Evolutionary conservation across 225 moss, liverwort and hornwort species (phyloP).

Genomic region (Polytrichum formosum): DNA sequence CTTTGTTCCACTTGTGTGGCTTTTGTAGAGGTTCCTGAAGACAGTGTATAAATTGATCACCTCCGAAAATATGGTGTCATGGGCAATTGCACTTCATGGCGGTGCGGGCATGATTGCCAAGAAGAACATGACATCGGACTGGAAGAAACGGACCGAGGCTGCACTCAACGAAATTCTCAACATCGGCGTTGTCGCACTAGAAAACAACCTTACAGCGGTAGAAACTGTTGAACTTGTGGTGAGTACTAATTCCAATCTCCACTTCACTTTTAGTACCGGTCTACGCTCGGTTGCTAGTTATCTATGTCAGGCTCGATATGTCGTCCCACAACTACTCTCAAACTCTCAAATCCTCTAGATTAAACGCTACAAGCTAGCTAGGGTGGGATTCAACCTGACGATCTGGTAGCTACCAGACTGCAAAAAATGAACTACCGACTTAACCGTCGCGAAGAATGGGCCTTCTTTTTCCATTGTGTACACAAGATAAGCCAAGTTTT

Average conservation of each 20-base stretch:
- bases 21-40: background rate
- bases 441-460: too few relatives aligned
- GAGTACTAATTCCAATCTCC: conserved; percentile 11
- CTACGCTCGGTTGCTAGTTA: background rate
- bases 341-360: background rate
- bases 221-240: conserved; percentile 95
- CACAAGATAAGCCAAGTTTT: too few relatives aligned
- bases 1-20: background rate
- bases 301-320: background rate
- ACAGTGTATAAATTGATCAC: background rate
- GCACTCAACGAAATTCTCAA: conserved; percentile 69
- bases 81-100: conserved; percentile 97
- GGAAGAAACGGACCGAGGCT: conserved; percentile 48
- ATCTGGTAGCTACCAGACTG: background rate
- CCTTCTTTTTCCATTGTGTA: too few relatives aligned
- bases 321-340: background rate
- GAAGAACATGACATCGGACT: conserved; percentile 45
- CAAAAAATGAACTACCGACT: background rate
- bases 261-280: background rate
- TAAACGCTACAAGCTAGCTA: too few relatives aligned
- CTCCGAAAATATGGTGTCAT: conserved; percentile 45
- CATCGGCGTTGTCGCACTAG: conserved; percentile 72
- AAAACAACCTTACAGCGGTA: conserved; percentile 53
- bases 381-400: background rate
- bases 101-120: conserved; percentile 83